phyloP scores from a whole-genome alignment of 1,284 basidiomycete species.

The Uromyces viciae-fabae region DNA sequence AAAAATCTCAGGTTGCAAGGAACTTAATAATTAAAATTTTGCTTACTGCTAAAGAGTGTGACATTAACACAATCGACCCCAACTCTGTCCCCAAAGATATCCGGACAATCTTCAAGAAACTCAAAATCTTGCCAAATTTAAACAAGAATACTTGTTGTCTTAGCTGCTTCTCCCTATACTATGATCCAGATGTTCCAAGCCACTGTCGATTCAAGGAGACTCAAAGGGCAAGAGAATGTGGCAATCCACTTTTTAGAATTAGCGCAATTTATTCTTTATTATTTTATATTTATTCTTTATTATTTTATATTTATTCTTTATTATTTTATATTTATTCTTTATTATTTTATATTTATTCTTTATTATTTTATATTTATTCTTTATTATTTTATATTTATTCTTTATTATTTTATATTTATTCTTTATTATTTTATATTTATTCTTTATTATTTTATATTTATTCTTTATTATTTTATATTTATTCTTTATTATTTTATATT shows the following conservation, averaged over 20 bases:
- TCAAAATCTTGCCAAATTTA: too few relatives aligned
- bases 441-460: neutral
- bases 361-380: neutral
- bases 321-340: neutral
- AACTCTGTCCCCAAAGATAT: too few relatives aligned
- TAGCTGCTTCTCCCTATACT: too few relatives aligned
- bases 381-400: neutral
- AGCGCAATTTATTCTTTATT: neutral
- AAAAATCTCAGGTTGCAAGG: too few relatives aligned
- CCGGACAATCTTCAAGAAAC: too few relatives aligned
- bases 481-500: neutral
- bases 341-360: neutral
- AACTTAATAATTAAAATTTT: too few relatives aligned
- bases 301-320: neutral
- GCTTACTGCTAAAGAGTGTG: too few relatives aligned
- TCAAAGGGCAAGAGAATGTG: too few relatives aligned
- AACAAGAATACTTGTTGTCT: too few relatives aligned
- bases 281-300: neutral
- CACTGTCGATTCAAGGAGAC: too few relatives aligned
- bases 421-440: neutral
- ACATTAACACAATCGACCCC: too few relatives aligned
- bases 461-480: neutral
- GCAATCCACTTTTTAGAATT: neutral
- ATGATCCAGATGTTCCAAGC: too few relatives aligned
- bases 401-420: neutral